Base-by-base conservation (phyloP, 2,329 filamentous ascomycete species). In the Aplosporella prunicola region DNA sequence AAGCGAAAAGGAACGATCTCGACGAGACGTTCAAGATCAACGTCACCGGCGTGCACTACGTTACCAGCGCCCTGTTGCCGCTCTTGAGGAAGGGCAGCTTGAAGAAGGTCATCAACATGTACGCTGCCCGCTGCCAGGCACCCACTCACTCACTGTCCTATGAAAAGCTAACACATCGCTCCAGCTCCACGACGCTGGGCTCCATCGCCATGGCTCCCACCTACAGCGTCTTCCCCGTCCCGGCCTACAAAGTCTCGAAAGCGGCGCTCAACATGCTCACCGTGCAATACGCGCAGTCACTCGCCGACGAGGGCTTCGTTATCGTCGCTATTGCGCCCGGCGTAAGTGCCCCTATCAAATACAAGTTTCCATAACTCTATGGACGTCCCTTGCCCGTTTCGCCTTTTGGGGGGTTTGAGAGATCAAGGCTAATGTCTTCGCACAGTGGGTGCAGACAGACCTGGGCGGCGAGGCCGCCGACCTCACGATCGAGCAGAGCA, bases 231-330 rank as follows among this genome's bases (percentile, higher is more conserved):
- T 40, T 49, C 10, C 53, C 56, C 0, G 28, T 43, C 0, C 62
- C 62, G 1, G 55, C 59, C 1, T 65, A 65, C 55, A 60, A 66
- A 42, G 57, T 70, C 44, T 60, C 62, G 11, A 72, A 71, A 43
- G 60, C 68, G 0, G 66, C 66, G 0, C 39, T 69, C 42, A 68
- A 69, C 41, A 63, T 64, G 52, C 46, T 72, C 23, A 71, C 64
- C 2, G 55, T 62, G 0, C 65, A 67, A 42, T 68, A 62, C 31
- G 57, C 63, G 0, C 34, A 53, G 5, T 47, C 53, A 0, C 58
- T 58, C 28, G 55, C 43, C 2, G 42, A 57, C 5, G 53, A 64
- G 17, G 65, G 64, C 1, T 69, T 69, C 42, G 64, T 56, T 0
- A 51, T 69, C 33, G 38, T 67, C 8, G 51, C 57, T 0, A 27